Conservation (phyloP, 495 filamentous ascomycete species). For the Penicillium atrosanguineum region DNA sequence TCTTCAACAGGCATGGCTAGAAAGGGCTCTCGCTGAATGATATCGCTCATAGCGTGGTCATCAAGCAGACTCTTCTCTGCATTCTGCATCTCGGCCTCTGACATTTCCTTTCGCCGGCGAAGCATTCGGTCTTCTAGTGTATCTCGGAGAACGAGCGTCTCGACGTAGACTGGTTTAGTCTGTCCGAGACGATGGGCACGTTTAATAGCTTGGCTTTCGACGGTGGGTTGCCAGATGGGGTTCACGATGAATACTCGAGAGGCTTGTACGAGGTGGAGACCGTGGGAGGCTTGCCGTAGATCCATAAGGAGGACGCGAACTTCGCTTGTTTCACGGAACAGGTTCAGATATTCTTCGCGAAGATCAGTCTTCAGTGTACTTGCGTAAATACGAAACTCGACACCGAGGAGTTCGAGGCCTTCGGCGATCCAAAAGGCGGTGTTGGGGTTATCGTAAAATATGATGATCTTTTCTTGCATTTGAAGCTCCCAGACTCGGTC, state of each 20-base stretch:
- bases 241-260: conserved; percentile 90
- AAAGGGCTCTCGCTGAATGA: conserved; percentile 72
- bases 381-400: conserved; percentile 81
- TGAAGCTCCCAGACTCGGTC: conserved; percentile 66
- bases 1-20: conserved; percentile 52
- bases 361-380: conserved; percentile 59
- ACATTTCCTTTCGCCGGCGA: conserved; percentile 71
- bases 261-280: conserved; percentile 77
- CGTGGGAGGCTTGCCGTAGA: conserved; percentile 80
- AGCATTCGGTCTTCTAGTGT: conserved; percentile 88
- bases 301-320: conserved; percentile 85
- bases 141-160: conserved; percentile 77
- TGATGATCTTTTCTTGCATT: conserved; percentile 75
- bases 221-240: conserved; percentile 78
- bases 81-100: conserved; percentile 66
- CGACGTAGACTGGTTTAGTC: conserved; percentile 73
- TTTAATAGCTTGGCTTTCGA: conserved; percentile 91
- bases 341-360: conserved; percentile 67
- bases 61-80: conserved; percentile 69
- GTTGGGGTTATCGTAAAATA: conserved; percentile 90
- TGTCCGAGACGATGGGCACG: conserved; percentile 89
- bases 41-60: conserved; percentile 70
- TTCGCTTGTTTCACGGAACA: conserved; percentile 66
- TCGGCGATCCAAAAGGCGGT: conserved; percentile 80
- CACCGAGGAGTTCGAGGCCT: conserved; percentile 72